Conservation (phyloP, 2,329 filamentous ascomycete species). For the Fusarium annulatum region DNA sequence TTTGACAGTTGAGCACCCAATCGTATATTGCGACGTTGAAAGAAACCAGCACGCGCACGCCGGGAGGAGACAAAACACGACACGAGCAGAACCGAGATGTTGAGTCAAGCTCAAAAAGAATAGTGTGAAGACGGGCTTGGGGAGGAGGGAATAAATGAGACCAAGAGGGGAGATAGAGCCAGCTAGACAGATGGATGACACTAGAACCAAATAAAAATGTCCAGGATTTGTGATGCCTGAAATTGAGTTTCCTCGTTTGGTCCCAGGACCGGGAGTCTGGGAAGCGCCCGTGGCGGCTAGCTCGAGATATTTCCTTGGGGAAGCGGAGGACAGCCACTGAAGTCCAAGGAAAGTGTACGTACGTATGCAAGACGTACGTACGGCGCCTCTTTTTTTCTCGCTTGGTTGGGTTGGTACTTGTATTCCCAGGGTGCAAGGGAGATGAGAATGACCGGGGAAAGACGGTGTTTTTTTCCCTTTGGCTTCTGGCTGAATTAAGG, state of each 20-base stretch:
- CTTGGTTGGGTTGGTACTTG: not conserved
- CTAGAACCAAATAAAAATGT: slow-evolving; percentile 33
- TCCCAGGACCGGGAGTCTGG: slow-evolving; percentile 42
- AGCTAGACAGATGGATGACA: slow-evolving; percentile 9
- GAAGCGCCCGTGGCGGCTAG: slow-evolving; percentile 44
- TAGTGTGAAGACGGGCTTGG: slow-evolving; percentile 10
- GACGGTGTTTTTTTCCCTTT: slow-evolving; percentile 21
- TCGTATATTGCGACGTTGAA: slow-evolving; percentile 20
- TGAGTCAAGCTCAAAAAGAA: slow-evolving; percentile 22
- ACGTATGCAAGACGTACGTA: slow-evolving; percentile 2
- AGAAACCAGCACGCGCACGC: slow-evolving; percentile 14
- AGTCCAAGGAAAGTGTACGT: not conserved
- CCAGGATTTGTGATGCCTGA: slow-evolving; percentile 40
- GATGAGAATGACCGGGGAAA: slow-evolving; percentile 5
- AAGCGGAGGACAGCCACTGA: slow-evolving; percentile 34
- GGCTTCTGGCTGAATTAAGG: slow-evolving; percentile 18
- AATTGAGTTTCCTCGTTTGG: slow-evolving; percentile 42
- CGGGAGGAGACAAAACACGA: slow-evolving; percentile 10
- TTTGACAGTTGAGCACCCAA: slow-evolving; percentile 11
- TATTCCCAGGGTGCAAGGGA: not conserved
- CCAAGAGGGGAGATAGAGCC: slow-evolving; percentile 22
- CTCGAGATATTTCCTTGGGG: slow-evolving; percentile 34
- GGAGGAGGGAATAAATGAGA: slow-evolving; percentile 24
- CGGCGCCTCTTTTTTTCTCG: slow-evolving; percentile 11
- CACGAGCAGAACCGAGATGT: slow-evolving; percentile 11